A percentile compares a stretch with the other conserved stretches of the same genome.
These are phyloP conservation scores for Fraxinus sp. DNA, from an alignment of 305 asterid species.

Conservation along the genomic window DNA sequence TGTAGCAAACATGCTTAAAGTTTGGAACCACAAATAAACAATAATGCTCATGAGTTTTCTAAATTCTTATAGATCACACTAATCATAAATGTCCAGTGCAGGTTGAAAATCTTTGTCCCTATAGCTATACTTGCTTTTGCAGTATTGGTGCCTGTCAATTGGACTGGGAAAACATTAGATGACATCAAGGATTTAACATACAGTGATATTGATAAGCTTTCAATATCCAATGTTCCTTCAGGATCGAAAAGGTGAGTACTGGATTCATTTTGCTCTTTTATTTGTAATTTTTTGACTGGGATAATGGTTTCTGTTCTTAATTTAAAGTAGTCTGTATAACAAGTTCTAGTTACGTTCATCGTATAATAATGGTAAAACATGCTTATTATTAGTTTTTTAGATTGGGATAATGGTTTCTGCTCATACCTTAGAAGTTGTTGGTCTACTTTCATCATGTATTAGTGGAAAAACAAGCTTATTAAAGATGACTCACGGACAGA, in stretches of 20 bases:
- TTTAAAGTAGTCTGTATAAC: background rate
- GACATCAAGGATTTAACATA: conserved; percentile 52
- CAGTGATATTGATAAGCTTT: conserved; percentile 79
- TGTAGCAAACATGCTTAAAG: background rate
- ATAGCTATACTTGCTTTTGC: conserved; percentile 67
- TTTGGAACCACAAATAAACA: background rate
- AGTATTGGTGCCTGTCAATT: conserved; percentile 80
- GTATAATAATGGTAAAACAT: background rate
- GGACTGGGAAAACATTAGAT: conserved; percentile 60
- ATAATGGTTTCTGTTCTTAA: background rate
- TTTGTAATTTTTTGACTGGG: conserved; percentile 4
- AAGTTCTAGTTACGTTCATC: background rate
- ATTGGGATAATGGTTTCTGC: background rate
- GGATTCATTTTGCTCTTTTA: conserved; percentile 8
- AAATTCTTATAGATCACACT: background rate
- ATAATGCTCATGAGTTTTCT: background rate
- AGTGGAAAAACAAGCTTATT: background rate
- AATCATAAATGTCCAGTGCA: conserved; percentile 34
- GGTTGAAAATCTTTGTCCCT: conserved; percentile 87
- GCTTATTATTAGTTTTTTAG: background rate
- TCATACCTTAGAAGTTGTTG: background rate
- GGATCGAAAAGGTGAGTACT: conserved; percentile 67
- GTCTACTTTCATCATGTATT: background rate
- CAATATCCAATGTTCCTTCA: conserved; percentile 71
- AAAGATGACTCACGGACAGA: background rate